A percentile compares a stretch with the other conserved stretches of the same genome.
phyloP scores from a whole-genome alignment of 2,329 filamentous ascomycete genomes.

The Cordyceps pruinosa region DNA sequence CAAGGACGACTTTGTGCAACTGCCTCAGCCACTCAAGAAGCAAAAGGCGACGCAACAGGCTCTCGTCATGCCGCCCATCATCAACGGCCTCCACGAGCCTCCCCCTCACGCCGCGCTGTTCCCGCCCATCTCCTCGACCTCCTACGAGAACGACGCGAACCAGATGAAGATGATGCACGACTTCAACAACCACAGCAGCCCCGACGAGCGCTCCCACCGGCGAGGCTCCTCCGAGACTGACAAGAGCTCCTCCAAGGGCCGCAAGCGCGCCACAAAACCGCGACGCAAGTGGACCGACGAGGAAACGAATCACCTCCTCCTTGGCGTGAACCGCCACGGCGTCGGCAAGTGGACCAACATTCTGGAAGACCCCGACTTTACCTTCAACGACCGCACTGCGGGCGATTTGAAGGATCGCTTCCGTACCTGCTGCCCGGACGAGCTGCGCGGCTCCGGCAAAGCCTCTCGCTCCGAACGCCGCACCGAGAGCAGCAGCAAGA shows the following conservation, averaged over 20 bases:
- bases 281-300: conserved; percentile 59
- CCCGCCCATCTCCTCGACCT: conserved; percentile 53
- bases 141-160: conserved; percentile 42
- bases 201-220: conserved; percentile 21
- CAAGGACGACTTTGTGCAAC: conserved; percentile 57
- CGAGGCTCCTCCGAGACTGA: conserved; percentile 25
- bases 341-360: conserved; percentile 61
- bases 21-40: conserved; percentile 59
- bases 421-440: conserved; percentile 57
- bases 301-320: conserved; percentile 55
- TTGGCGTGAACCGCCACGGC: conserved; percentile 56
- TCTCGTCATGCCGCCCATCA: conserved; percentile 54
- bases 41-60: conserved; percentile 52
- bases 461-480: conserved; percentile 20
- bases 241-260: conserved; percentile 32
- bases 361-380: conserved; percentile 52
- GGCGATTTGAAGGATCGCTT: conserved; percentile 61
- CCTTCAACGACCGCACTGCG: conserved; percentile 53
- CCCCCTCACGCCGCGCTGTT: conserved; percentile 56
- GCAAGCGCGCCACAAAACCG: conserved; percentile 49
- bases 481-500: conserved; percentile 22
- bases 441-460: conserved; percentile 42
- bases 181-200: conserved; percentile 30
- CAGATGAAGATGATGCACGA: conserved; percentile 34
- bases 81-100: conserved; percentile 56